Conservation (phyloP, 768 basidiomycete species). For the Trametes elegans region DNA sequence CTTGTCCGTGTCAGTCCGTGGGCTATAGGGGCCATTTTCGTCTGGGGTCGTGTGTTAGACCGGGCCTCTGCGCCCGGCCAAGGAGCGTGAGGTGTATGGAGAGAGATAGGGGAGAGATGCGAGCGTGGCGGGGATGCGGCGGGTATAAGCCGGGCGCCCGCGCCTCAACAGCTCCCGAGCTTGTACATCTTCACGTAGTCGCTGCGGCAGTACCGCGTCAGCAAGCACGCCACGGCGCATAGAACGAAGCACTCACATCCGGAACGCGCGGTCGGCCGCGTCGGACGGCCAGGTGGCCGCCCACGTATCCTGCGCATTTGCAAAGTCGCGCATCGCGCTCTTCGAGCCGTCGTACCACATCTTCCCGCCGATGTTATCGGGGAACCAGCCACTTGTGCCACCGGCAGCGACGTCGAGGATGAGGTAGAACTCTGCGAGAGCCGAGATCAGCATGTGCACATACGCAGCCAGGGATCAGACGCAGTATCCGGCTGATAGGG, state of each 20-base stretch:
- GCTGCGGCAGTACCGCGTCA: constrained; percentile 15
- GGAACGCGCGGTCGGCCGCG: constrained; percentile 61
- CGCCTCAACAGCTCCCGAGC: constrained; percentile 24
- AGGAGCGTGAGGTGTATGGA: background rate
- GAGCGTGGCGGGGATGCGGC: background rate
- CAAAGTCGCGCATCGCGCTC: constrained; percentile 74
- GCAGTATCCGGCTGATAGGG: background rate
- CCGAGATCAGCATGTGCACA: background rate
- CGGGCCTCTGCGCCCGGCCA: background rate
- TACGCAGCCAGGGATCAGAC: background rate
- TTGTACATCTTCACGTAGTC: constrained; percentile 39
- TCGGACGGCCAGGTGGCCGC: constrained; percentile 70
- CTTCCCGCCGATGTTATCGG: constrained; percentile 57
- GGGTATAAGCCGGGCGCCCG: background rate
- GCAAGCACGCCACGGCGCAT: background rate
- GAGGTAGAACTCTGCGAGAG: constrained; percentile 67
- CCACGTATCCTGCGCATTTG: constrained; percentile 61
- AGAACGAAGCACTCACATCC: constrained; percentile 46
- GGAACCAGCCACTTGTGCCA: constrained; percentile 72
- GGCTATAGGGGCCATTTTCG: background rate
- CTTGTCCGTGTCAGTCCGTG: constrained; percentile 7
- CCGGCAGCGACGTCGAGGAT: constrained; percentile 81
- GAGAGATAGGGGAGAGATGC: background rate
- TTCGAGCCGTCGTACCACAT: constrained; percentile 63
- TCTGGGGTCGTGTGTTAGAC: background rate